phyloP scores from a whole-genome alignment of 768 basidiomycete species.

The Suillus occidentalis region DNA sequence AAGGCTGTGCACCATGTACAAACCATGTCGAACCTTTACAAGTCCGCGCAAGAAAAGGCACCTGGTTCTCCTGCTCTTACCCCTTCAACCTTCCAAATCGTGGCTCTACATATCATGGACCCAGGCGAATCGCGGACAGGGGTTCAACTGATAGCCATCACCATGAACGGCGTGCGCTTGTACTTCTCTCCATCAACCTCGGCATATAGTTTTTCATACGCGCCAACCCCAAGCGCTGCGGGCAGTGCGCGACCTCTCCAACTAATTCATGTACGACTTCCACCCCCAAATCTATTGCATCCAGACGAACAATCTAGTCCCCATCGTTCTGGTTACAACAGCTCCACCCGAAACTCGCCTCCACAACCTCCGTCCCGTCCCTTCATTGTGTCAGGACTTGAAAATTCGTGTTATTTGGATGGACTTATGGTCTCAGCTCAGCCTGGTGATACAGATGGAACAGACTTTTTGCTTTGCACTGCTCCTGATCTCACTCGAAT shows the following conservation, averaged over 20 bases:
- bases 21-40: slow-evolving; percentile 72
- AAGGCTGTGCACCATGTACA: slow-evolving; percentile 72
- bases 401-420: slow-evolving; percentile 62
- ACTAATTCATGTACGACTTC: slow-evolving; percentile 77
- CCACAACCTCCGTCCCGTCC: slow-evolving; percentile 51
- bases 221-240: slow-evolving; percentile 29
- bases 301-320: slow-evolving; percentile 66
- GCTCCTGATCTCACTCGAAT: slow-evolving; percentile 76
- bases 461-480: slow-evolving; percentile 72
- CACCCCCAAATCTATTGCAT: slow-evolving; percentile 73
- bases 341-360: slow-evolving; percentile 41
- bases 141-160: slow-evolving; percentile 78
- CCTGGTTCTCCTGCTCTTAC: slow-evolving; percentile 74
- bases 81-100: slow-evolving; percentile 68
- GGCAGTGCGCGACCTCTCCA: slow-evolving; percentile 47
- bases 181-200: slow-evolving; percentile 68
- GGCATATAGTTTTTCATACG: slow-evolving; percentile 51
- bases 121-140: slow-evolving; percentile 65
- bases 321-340: slow-evolving; percentile 52
- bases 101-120: slow-evolving; percentile 67
- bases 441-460: slow-evolving; percentile 69
- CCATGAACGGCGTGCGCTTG: slow-evolving; percentile 78
- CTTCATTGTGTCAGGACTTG: slow-evolving; percentile 57
- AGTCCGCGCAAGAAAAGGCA: slow-evolving; percentile 76
- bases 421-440: slow-evolving; percentile 74